A percentile compares a stretch with the other conserved stretches of the same genome.
Evolutionary conservation across 2,329 filamentous ascomycete species (phyloP).

Genomic region (Metarhizium rileyi): DNA sequence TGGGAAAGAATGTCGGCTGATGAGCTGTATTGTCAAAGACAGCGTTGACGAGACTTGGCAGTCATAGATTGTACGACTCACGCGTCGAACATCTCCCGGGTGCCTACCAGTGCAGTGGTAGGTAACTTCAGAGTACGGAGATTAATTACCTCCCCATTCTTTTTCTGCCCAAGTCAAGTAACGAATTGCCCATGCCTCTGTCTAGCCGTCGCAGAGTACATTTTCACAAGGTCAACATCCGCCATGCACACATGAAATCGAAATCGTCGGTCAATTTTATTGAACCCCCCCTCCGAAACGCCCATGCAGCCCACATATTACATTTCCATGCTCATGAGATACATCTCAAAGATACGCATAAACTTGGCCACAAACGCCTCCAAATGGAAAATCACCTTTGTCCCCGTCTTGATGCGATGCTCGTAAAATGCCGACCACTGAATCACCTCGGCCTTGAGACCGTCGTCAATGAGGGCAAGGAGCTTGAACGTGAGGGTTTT

Average conservation of each 20-base stretch:
- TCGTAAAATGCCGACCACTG: constrained; percentile 97
- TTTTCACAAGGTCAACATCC: background rate
- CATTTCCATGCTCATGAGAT: constrained; percentile 75
- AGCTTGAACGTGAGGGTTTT: constrained; percentile 94
- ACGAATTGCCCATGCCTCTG: too few relatives aligned
- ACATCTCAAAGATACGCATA: constrained; percentile 93
- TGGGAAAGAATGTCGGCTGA: too few relatives aligned
- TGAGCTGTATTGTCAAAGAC: too few relatives aligned
- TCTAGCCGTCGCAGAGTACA: too few relatives aligned
- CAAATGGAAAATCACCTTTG: constrained; percentile 94
- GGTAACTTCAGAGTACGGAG: too few relatives aligned
- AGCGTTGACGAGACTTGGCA: too few relatives aligned
- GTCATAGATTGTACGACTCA: too few relatives aligned
- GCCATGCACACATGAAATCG: background rate
- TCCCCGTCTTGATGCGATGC: constrained; percentile 83
- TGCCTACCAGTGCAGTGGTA: too few relatives aligned
- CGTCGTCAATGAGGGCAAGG: constrained; percentile 77
- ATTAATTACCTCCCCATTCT: too few relatives aligned
- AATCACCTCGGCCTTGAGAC: constrained; percentile 82
- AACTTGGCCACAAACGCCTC: constrained; percentile 99
- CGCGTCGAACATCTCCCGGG: too few relatives aligned
- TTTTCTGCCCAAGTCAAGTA: too few relatives aligned
- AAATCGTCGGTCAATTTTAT: background rate
- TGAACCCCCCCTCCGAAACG: background rate
- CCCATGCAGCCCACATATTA: constrained; percentile 19